Conservation (phyloP, 371 early-diverging fungal genomes). For the Mortierella sp. region DNA sequence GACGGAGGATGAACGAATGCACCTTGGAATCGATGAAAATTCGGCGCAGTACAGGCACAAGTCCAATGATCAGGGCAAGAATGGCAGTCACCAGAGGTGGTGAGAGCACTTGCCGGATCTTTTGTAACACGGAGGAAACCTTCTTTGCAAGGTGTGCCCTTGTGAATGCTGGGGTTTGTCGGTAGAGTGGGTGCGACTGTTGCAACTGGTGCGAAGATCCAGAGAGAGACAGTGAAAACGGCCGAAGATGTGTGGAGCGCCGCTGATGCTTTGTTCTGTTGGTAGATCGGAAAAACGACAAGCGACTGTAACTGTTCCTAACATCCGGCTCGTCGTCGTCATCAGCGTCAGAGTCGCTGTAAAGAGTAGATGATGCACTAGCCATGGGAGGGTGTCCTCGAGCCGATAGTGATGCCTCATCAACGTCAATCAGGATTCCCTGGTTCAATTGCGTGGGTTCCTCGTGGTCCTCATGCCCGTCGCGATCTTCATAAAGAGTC, state of each 20-base stretch:
- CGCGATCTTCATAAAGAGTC: slow-evolving; percentile 1
- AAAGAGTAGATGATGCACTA: no score
- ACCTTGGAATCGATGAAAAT: slow-evolving; percentile 60
- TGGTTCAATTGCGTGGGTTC: not conserved
- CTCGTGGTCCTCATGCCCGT: not conserved
- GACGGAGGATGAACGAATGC: slow-evolving; percentile 64
- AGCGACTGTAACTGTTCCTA: not conserved
- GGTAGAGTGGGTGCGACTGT: not conserved
- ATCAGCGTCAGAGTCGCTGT: slow-evolving; percentile 1
- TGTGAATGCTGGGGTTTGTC: slow-evolving; percentile 10
- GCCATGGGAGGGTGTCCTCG: no score
- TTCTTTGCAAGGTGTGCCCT: slow-evolving; percentile 5
- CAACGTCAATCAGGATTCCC: slow-evolving; percentile 15
- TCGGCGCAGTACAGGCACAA: slow-evolving; percentile 29
- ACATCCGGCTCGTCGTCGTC: not conserved
- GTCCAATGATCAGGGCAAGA: slow-evolving; percentile 32
- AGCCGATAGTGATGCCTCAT: no score
- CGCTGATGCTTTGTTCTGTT: not conserved
- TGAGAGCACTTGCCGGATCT: slow-evolving; percentile 37
- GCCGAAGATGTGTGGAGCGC: slow-evolving; percentile 18
- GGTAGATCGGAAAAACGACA: slow-evolving; percentile 1
- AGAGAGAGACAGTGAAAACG: not conserved
- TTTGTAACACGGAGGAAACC: slow-evolving; percentile 5
- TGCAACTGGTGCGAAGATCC: not conserved
- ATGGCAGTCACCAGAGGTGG: slow-evolving; percentile 45